Base-by-base conservation (phyloP, 2,329 filamentous ascomycete genomes). In the Tolypocladium ophioglossoides region DNA sequence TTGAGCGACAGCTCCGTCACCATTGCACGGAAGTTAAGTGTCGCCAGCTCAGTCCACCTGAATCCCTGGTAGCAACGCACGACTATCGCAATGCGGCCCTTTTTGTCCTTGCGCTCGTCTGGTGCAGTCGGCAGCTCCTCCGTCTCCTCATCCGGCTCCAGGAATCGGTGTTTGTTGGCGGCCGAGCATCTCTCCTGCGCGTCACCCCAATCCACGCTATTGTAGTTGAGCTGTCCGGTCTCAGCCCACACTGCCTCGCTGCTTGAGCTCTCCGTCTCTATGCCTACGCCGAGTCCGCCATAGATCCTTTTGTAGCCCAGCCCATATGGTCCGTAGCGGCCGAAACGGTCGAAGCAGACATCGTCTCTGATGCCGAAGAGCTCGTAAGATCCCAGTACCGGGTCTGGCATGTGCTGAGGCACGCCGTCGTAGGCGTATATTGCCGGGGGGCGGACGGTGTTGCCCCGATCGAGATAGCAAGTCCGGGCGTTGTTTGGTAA, bases 331-430 rank as follows among this genome's bases (percentile, higher is more conserved):
- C 89, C 91, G 39, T 92, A 81, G 49, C 91, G 82, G 20, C 89
- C 88, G 65, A 90, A 95, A 7, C 91, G 82, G 64, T 96, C 91
- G 66, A 95, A 95, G 70, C 91, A 96, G 16, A 95, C 75, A 62
- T 94, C 86, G 57, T 90, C 79, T 24, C 84, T 77, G 41, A 95
- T 69, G 0, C 88, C 90, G 5, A 96, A 72, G 48, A 90, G 67
- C 16, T 83, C 77, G 65, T 94, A 85, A 0, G 87, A 91, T 4
- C 91, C 91, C 61, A 94, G 80, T 1, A 85, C 79, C 3, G 89
- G 82, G 51, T 91, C 84, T 0, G 91, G 88, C 69, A 91, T 88
- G 14, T 88, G 87, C 61, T 85, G 79, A 1, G 87, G 84, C 8
- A 94, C 73, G 10, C 89, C 87, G 2, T 78, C 72, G 61, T 87